Conservation (phyloP, 2,329 filamentous ascomycete species). For the Phaeomoniella chlamydospora region DNA sequence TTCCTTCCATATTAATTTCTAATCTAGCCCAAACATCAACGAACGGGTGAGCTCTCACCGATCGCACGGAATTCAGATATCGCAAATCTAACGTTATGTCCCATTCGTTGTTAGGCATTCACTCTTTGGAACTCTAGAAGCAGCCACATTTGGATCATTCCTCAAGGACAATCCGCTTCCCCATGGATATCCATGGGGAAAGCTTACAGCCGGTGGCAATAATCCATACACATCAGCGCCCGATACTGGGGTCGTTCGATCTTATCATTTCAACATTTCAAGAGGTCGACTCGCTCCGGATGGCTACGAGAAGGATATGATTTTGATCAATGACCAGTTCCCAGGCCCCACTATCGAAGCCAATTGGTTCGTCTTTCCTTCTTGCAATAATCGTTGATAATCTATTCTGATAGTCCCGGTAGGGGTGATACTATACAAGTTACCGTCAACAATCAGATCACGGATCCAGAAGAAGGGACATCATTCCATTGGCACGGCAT, state of each 20-base stretch:
- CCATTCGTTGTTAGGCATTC: no score
- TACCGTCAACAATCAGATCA: constrained; percentile 19
- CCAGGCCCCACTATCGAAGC: constrained; percentile 12
- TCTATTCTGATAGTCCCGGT: not conserved
- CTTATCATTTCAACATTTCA: not conserved
- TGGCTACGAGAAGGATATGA: constrained; percentile 12
- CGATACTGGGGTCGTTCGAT: constrained; percentile 4
- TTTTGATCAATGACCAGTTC: constrained; percentile 17
- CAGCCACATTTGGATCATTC: constrained; percentile 1
- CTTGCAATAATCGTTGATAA: no score
- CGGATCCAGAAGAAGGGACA: constrained; percentile 16
- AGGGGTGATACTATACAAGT: constrained; percentile 14
- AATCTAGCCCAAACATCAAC: not conserved
- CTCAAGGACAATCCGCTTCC: constrained; percentile 5
- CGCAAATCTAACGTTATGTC: no score
- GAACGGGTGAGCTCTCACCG: not conserved
- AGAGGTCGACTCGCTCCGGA: constrained; percentile 12
- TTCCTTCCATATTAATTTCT: not conserved
- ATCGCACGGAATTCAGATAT: no score
- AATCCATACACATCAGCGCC: constrained; percentile 7
- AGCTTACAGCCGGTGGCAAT: constrained; percentile 6
- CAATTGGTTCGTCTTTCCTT: constrained; percentile 9
- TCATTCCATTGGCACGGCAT: constrained; percentile 28
- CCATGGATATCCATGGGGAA: constrained; percentile 8
- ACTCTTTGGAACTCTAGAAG: not conserved